Evolutionary conservation across 306 rosid genomes (phyloP), one percentile per base, ranked within the genome.

Genomic region (Quercus ilex): DNA sequence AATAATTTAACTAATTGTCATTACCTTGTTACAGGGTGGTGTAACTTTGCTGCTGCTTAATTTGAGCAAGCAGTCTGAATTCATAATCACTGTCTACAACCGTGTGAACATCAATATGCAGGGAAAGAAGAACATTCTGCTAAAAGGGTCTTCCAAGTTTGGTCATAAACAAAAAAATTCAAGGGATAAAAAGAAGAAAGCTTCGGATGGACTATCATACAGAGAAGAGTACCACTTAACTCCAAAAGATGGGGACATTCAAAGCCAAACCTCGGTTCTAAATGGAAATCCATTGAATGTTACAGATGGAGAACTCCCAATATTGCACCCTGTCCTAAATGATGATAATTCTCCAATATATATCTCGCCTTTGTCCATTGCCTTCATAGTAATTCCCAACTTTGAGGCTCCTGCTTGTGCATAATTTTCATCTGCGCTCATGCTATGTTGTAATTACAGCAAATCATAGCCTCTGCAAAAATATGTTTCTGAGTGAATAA

Each of bases 151-250:
- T 8, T 72, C 87, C 76, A 55, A 43, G 46, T 71, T 55, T 35
- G 77, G 87, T 82, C 83, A 89, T 14, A 94, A 89, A 87, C 88
- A 72, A 79, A 76, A 92, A 56, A 86, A 91, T 76, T 79, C 91
- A 9, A 89, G 93, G 97, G 85, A 85, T 75, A 92, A 97, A 84
- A 80, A 55, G 78, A 84, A 84, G 71, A 83, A 84, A 83, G 88
- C 88, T 73, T 89, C 91, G 51, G 88, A 83, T 52, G 78, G 64
- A 64, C 64, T 84, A 51, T 68, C 87, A 52, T 53, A 60, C 84
- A 90, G 99, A 85, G 95, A 95, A 53, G 99, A 95, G 77, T 95
- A 95, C 73, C 93, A 85, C 78, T 81, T 95, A 85, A 90, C 92
- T 49, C 77, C 99, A 5, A 83, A 85, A 83, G 83, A 83, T 23